Percentiles rank a stretch among this genome's conserved stretches.
These are phyloP conservation scores for Pseudopyricularia javanii DNA, from an alignment of 2,329 filamentous ascomycete species.

Conservation along the genomic window DNA sequence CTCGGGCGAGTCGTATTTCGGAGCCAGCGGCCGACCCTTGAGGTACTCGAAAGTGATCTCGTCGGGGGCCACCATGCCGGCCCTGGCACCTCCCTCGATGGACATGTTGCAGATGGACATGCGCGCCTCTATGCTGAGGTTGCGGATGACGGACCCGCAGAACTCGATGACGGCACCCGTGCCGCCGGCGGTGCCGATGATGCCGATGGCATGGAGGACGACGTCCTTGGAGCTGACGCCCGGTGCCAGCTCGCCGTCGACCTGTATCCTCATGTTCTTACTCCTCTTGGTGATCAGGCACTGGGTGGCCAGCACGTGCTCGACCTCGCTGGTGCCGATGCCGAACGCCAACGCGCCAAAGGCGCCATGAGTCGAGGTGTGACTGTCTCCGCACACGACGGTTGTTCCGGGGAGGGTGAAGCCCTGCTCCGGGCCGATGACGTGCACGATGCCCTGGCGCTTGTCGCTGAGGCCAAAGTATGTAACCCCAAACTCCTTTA, in stretches of 20 bases:
- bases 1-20: conserved; percentile 69
- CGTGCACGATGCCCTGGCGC: conserved; percentile 95
- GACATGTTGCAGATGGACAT: conserved; percentile 99
- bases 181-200: conserved; percentile 90
- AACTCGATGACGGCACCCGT: conserved; percentile 95
- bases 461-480: conserved; percentile 96
- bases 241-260: conserved; percentile 78
- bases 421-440: conserved; percentile 96
- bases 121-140: conserved; percentile 86
- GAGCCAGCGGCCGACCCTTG: conserved; percentile 79
- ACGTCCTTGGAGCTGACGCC: conserved; percentile 96
- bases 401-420: conserved; percentile 97
- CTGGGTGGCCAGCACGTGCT: conserved; percentile 95
- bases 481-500: conserved; percentile 90
- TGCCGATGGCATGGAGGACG: conserved; percentile 81
- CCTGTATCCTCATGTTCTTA: conserved; percentile 97
- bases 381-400: conserved; percentile 93
- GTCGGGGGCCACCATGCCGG: conserved; percentile 94
- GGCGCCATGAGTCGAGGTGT: conserved; percentile 95
- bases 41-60: conserved; percentile 92
- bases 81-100: conserved; percentile 88
- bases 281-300: conserved; percentile 88
- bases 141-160: conserved; percentile 84
- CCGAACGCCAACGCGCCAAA: conserved; percentile 92
- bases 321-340: conserved; percentile 95